A percentile compares a stretch with the other conserved stretches of the same genome.
Conservation (phyloP, 306 rosid species). For the Sicyos baderoa region DNA sequence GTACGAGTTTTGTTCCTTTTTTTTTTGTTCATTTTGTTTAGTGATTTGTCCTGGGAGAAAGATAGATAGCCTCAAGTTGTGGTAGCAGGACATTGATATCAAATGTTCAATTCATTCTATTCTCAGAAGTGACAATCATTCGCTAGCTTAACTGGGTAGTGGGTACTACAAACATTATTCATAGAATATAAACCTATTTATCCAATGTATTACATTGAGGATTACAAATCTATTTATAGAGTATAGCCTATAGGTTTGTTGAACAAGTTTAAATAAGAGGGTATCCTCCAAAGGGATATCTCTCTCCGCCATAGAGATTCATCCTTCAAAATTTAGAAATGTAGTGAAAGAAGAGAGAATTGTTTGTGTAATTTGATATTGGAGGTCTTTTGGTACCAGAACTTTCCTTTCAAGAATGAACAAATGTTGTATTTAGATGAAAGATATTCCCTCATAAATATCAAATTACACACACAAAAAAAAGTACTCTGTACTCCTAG, state of each 20-base stretch:
- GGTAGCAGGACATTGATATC: not conserved
- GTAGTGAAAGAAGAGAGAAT: not conserved
- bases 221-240: too few relatives aligned
- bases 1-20: constrained; percentile 30
- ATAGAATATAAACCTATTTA: too few relatives aligned
- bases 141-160: not conserved
- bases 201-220: too few relatives aligned
- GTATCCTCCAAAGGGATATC: not conserved
- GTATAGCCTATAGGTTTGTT: too few relatives aligned
- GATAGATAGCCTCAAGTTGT: not conserved
- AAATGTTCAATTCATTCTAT: not conserved
- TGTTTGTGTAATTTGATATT: not conserved
- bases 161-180: not conserved
- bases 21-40: not conserved
- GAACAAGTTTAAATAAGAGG: not conserved
- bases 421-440: constrained; percentile 3
- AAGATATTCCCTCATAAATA: not conserved
- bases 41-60: constrained; percentile 3
- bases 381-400: not conserved
- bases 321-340: constrained; percentile 1
- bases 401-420: not conserved
- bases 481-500: not conserved
- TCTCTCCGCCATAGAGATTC: not conserved
- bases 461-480: not conserved
- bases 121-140: not conserved